These are phyloP conservation scores for Fusarium liriodendri DNA, from an alignment of 2,329 filamentous ascomycete species.

Conservation along the genomic window DNA sequence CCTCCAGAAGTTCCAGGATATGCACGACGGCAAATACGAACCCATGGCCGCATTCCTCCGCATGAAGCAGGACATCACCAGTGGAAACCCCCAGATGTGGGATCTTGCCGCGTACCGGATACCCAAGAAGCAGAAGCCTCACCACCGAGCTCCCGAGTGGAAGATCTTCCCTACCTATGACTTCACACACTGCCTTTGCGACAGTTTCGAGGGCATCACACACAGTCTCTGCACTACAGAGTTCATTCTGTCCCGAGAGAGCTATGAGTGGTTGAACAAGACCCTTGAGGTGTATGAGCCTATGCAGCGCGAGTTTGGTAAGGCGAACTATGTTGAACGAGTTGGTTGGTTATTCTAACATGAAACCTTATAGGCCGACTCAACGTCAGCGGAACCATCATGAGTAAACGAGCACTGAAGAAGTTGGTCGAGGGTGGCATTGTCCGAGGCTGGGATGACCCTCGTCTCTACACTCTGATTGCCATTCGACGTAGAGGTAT, in stretches of 20 bases:
- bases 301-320: constrained; percentile 88
- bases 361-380: constrained; percentile 46
- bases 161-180: constrained; percentile 96
- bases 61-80: constrained; percentile 91
- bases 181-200: constrained; percentile 89
- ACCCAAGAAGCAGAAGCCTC: constrained; percentile 74
- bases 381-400: constrained; percentile 84
- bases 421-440: constrained; percentile 81
- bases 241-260: constrained; percentile 85
- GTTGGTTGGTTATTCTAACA: neutral
- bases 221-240: constrained; percentile 95
- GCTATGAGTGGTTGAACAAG: constrained; percentile 92
- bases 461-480: constrained; percentile 88
- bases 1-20: constrained; percentile 84
- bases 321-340: neutral
- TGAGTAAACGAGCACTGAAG: constrained; percentile 87
- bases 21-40: constrained; percentile 92
- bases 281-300: constrained; percentile 85
- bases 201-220: constrained; percentile 92
- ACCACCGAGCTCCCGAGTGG: constrained; percentile 89
- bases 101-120: constrained; percentile 93
- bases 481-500: constrained; percentile 86
- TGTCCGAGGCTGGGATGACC: constrained; percentile 92
- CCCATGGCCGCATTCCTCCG: constrained; percentile 85
- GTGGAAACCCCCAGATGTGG: constrained; percentile 96